Conservation (phyloP, 2,329 filamentous ascomycete species). For the Didymosphaeria variabile region DNA sequence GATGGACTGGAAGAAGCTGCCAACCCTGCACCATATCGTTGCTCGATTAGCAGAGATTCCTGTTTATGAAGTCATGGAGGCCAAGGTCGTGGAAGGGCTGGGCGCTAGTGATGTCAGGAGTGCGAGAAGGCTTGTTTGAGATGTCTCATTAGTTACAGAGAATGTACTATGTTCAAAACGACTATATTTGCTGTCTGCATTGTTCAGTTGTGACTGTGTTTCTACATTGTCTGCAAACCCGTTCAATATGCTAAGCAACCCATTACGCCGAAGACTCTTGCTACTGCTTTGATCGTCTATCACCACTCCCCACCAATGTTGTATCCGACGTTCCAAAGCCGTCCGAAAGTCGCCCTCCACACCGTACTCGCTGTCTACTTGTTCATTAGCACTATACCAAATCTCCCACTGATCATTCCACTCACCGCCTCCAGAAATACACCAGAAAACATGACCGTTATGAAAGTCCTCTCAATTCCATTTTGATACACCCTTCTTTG, state of each 20-base stretch:
- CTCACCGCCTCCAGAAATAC: conserved; percentile 56
- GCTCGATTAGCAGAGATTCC: conserved; percentile 64
- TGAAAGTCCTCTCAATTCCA: conserved; percentile 56
- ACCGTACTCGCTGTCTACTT: conserved; percentile 52
- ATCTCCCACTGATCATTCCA: conserved; percentile 16
- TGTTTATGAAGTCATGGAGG: conserved; percentile 64
- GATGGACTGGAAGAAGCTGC: conserved; percentile 63
- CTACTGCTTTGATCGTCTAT: background rate
- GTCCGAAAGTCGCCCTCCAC: conserved; percentile 62
- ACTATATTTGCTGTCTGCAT: too few relatives aligned
- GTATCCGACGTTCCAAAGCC: conserved; percentile 60
- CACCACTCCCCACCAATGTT: conserved; percentile 64
- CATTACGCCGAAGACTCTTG: background rate
- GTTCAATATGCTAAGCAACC: background rate
- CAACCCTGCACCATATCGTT: conserved; percentile 69
- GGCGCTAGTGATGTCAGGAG: conserved; percentile 61
- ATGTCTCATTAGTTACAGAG: background rate
- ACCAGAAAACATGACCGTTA: conserved; percentile 61
- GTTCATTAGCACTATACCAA: conserved; percentile 10
- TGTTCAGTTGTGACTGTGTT: background rate
- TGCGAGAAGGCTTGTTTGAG: conserved; percentile 29
- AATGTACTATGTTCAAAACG: too few relatives aligned
- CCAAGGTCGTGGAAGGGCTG: conserved; percentile 63
- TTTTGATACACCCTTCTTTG: conserved; percentile 58
- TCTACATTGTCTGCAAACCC: too few relatives aligned